Evolutionary conservation across 202 grass and related monocot genomes (phyloP), one percentile per base, ranked within the genome.

Genomic region (Carex arenaria): DNA sequence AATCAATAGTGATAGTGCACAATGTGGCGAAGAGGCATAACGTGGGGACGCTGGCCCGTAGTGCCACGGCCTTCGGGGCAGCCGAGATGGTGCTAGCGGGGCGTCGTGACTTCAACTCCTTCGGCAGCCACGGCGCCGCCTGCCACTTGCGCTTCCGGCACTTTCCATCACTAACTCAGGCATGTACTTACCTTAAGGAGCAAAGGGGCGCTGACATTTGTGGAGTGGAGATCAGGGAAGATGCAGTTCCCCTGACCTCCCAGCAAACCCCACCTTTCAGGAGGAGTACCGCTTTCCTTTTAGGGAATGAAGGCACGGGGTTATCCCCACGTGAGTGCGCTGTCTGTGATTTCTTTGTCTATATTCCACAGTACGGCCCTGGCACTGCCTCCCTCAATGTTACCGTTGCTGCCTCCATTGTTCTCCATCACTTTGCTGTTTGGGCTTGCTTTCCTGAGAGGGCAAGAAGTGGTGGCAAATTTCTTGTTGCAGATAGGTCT

Each of bases 361-460:
- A 95, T 62, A 98, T 95, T 31, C 90, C 95, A 28, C 95, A 95
- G 31, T 95, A 93, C 54, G 95, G 95, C 38, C 89, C 79, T 22
- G 95, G 89, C 72, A 98, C 95, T 18, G 95, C 95, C 67, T 95
- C 95, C 30, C 92, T 95, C 19, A 98, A 95, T 84, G 95, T 98
- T 85, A 95, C 92, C 1, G 90, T 98, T 81, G 95, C 92, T 36
- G 95, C 92, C 49, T 95, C 95, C 9, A 98, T 98, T 60, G 90
- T 93, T 82, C 84, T 98, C 30, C 95, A 98, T 28, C 95, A 98
- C 52, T 95, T 95, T 59, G 95, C 68, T 0, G 90, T 91, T 34
- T 97, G 92, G 95, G 92, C 92, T 54, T 75, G 84, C 22, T 97
- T 97, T 82, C 83, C 87, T 32, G 89, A 97, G 84, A 87, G 85